Evolutionary conservation across 371 early-diverging fungal genomes (phyloP).

Genomic region (Apophysomyces trapeziformis): DNA sequence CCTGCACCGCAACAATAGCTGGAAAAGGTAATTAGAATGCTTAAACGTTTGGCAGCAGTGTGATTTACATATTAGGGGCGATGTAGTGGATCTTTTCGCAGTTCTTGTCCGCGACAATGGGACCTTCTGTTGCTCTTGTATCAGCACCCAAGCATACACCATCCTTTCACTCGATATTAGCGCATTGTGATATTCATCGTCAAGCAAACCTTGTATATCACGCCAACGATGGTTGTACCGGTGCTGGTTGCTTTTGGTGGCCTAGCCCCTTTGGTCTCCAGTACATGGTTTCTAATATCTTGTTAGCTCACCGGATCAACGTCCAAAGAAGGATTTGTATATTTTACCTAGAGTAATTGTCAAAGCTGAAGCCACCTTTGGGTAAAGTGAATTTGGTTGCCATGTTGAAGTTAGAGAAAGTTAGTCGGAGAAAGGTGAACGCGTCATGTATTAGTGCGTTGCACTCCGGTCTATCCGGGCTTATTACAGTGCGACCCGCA

Average conservation of each 20-base stretch:
- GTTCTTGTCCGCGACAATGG: conserved; percentile 99
- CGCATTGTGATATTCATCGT: not conserved
- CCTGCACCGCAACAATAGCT: conserved; percentile 99
- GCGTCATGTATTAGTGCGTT: not conserved
- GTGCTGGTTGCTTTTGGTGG: conserved; percentile 94
- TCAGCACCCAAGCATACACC: conserved; percentile 99
- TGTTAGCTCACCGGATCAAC: not conserved
- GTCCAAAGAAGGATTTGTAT: not conserved
- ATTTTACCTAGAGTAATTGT: conserved; percentile 78
- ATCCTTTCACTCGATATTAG: conserved; percentile 56
- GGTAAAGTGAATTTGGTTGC: conserved; percentile 39
- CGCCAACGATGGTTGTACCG: conserved; percentile 98
- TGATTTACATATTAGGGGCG: conserved; percentile 93
- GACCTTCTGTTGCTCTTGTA: conserved; percentile 98
- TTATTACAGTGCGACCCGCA: too few relatives aligned
- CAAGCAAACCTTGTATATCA: conserved; percentile 80
- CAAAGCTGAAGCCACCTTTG: conserved; percentile 84
- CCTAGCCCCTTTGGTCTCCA: conserved; percentile 79
- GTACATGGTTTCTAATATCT: conserved; percentile 67
- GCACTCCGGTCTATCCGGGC: too few relatives aligned
- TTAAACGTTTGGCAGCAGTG: not conserved
- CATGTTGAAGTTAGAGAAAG: conserved; percentile 26
- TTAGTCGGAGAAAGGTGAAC: not conserved
- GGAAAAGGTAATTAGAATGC: not conserved
- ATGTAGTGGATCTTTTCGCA: conserved; percentile 99